These are phyloP conservation scores for Trifolium pratense DNA, from an alignment of 306 rosid genomes.

Conservation along the genomic window DNA sequence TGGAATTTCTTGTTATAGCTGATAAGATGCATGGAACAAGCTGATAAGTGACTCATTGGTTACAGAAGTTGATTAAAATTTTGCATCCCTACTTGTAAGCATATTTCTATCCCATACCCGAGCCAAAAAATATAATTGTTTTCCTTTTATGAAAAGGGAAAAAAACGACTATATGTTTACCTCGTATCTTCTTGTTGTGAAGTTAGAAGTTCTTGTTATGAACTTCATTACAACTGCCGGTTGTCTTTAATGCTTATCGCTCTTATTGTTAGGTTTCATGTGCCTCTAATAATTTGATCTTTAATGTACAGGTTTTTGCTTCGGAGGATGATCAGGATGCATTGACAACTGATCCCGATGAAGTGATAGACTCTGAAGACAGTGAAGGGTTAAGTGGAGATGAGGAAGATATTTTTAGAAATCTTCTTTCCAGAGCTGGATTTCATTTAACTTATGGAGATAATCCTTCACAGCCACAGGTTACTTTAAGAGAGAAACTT, in stretches of 20 bases:
- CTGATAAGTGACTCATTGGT: conserved; percentile 39
- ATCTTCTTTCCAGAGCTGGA: conserved; percentile 94
- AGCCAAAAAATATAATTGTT: conserved; percentile 32
- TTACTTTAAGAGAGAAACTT: conserved; percentile 92
- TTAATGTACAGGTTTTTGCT: conserved; percentile 76
- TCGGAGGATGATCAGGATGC: conserved; percentile 98
- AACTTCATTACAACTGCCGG: conserved; percentile 21
- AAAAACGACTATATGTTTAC: conserved; percentile 13
- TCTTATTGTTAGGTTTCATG: conserved; percentile 32
- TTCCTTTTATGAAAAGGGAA: conserved; percentile 2
- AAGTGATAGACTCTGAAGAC: conserved; percentile 90
- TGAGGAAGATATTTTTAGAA: conserved; percentile 96
- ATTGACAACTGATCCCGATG: conserved; percentile 98
- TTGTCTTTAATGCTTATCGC: conserved; percentile 9
- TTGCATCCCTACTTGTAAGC: conserved; percentile 40
- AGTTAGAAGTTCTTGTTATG: conserved; percentile 27
- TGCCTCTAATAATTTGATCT: conserved; percentile 45
- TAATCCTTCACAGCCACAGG: conserved; percentile 96
- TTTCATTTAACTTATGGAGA: conserved; percentile 97
- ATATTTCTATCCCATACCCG: conserved; percentile 38
- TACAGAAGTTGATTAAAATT: conserved; percentile 48
- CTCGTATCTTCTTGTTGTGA: conserved; percentile 31
- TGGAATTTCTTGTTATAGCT: conserved; percentile 46
- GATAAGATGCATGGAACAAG: conserved; percentile 41
- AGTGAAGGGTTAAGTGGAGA: conserved; percentile 97